Conservation (phyloP, 2,329 filamentous ascomycete species). For the Geosmithia putterillii region DNA sequence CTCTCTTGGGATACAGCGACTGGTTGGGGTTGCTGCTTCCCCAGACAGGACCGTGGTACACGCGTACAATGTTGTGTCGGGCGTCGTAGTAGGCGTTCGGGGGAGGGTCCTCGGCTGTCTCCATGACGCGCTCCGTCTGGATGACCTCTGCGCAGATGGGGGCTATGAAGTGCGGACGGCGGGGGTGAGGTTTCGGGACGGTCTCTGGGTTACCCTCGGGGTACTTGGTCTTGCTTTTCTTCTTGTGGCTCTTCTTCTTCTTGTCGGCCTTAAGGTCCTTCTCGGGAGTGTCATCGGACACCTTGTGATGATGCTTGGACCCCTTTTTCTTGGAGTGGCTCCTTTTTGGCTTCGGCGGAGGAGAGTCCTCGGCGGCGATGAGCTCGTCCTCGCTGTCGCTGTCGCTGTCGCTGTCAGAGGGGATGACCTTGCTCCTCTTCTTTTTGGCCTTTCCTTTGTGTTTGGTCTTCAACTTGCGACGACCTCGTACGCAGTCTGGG, state of each 20-base stretch:
- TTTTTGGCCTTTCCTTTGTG: constrained; percentile 3
- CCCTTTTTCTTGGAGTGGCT: too few relatives aligned
- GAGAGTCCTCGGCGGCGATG: too few relatives aligned
- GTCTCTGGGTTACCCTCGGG: constrained; percentile 16
- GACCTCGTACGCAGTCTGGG: constrained; percentile 13
- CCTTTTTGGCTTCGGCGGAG: too few relatives aligned
- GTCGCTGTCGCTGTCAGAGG: constrained; percentile 1
- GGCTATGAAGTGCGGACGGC: constrained; percentile 31
- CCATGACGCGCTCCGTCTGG: constrained; percentile 42
- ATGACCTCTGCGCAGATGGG: constrained; percentile 35
- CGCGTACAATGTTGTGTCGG: constrained; percentile 36
- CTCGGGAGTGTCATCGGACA: too few relatives aligned
- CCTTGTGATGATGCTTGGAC: too few relatives aligned
- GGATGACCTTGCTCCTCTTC: constrained; percentile 3
- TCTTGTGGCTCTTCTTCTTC: constrained; percentile 5
- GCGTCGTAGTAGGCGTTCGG: constrained; percentile 49
- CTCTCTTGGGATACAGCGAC: constrained; percentile 30
- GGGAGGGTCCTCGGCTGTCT: constrained; percentile 36
- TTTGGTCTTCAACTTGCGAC: constrained; percentile 7
- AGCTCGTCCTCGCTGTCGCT: constrained; percentile 1
- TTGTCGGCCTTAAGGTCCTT: background rate
- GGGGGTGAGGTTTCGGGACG: constrained; percentile 15
- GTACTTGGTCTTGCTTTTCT: constrained; percentile 10
- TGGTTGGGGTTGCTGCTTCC: constrained; percentile 30
- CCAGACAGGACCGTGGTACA: constrained; percentile 45